These are phyloP conservation scores for Salicornia ramosissima DNA, from an alignment of 148 eudicot species.

Conservation along the genomic window DNA sequence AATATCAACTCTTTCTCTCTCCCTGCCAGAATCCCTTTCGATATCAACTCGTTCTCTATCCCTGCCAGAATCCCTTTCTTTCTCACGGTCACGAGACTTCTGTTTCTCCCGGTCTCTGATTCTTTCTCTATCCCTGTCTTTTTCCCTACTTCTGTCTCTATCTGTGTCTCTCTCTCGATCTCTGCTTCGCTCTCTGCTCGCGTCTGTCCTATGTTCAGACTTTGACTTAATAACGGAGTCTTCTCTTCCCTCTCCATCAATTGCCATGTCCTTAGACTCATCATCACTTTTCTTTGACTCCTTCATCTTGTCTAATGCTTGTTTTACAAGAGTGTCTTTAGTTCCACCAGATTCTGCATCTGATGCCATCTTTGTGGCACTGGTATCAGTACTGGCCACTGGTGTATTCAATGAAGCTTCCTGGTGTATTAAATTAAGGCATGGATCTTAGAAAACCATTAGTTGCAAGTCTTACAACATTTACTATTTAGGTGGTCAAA, in stretches of 20 bases:
- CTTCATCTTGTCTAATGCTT: slow-evolving; percentile 51
- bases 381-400: slow-evolving; percentile 35
- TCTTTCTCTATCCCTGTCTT: slow-evolving; percentile 26
- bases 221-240: slow-evolving; percentile 39
- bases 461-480: too few species aligned
- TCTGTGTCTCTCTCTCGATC: slow-evolving; percentile 54
- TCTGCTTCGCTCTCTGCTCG: slow-evolving; percentile 53
- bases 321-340: slow-evolving; percentile 47
- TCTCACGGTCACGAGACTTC: slow-evolving; percentile 54
- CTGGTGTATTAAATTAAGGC: too few species aligned
- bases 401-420: slow-evolving; percentile 51
- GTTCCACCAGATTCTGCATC: slow-evolving; percentile 41
- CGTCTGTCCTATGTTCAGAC: slow-evolving; percentile 46
- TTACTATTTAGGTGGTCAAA: too few species aligned
- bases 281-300: slow-evolving; percentile 71
- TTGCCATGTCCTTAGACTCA: slow-evolving; percentile 36
- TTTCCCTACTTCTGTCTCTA: slow-evolving; percentile 26
- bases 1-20: too few species aligned
- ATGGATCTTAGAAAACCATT: too few species aligned
- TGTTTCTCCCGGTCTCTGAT: slow-evolving; percentile 51
- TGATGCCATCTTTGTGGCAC: slow-evolving; percentile 36
- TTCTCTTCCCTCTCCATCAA: slow-evolving; percentile 49
- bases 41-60: slow-evolving; percentile 66
- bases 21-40: too few species aligned
- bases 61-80: slow-evolving; percentile 82